Evolutionary conservation across 306 rosid genomes (phyloP).

Genomic region (Lotus japonicus): DNA sequence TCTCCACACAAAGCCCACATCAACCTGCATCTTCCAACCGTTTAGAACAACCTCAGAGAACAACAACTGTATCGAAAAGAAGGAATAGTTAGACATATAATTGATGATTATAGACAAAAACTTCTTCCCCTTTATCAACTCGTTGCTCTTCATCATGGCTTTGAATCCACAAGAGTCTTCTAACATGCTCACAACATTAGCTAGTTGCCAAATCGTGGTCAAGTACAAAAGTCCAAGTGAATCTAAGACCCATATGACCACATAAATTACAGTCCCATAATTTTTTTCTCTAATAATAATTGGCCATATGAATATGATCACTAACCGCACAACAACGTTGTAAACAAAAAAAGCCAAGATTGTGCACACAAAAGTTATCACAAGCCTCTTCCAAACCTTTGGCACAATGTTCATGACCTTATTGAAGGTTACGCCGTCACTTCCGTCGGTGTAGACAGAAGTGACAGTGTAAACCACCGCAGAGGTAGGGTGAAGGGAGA

Average conservation of each 20-base stretch:
- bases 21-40: too few relatives aligned
- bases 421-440: constrained; percentile 26
- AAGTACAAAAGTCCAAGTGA: constrained; percentile 36
- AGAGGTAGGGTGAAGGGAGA: constrained; percentile 43
- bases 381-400: constrained; percentile 41
- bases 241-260: constrained; percentile 8
- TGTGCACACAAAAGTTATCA: constrained; percentile 43
- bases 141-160: constrained; percentile 58
- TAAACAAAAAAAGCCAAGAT: constrained; percentile 23
- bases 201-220: constrained; percentile 48
- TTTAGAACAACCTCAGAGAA: constrained; percentile 19
- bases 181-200: constrained; percentile 50
- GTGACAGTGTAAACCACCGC: constrained; percentile 45
- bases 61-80: neutral
- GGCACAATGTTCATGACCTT: constrained; percentile 42
- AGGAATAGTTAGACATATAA: neutral
- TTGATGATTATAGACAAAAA: constrained; percentile 21
- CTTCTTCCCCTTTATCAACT: constrained; percentile 46
- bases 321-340: too few relatives aligned
- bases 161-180: constrained; percentile 44
- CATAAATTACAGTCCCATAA: accelerated
- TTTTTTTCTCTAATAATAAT: neutral
- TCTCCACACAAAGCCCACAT: neutral
- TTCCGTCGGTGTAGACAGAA: constrained; percentile 23
- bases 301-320: neutral